phyloP scores from a whole-genome alignment of 805 yeast species.

The Schwanniomyces vanrijiae region DNA sequence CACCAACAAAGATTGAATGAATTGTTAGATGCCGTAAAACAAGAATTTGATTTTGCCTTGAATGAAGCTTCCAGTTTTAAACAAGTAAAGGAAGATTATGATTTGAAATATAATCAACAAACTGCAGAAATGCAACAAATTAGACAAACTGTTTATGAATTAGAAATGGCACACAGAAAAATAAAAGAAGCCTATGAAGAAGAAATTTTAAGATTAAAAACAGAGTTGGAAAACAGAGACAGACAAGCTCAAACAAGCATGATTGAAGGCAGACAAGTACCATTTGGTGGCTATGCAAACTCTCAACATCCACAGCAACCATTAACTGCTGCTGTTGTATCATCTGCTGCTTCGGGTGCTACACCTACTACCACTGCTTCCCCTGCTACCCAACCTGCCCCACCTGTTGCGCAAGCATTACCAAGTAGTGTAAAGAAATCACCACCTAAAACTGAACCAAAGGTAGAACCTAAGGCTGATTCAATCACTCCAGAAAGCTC shows the following conservation, averaged over 20 bases:
- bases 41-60: slow-evolving; percentile 82
- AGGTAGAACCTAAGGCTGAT: slow-evolving; percentile 12
- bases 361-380: slow-evolving; percentile 12
- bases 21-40: slow-evolving; percentile 86
- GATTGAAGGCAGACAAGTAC: slow-evolving; percentile 9
- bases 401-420: slow-evolving; percentile 9
- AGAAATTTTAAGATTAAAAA: slow-evolving; percentile 81
- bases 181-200: slow-evolving; percentile 96
- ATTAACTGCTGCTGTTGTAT: slow-evolving; percentile 19
- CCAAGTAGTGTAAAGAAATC: slow-evolving; percentile 18
- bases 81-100: slow-evolving; percentile 90
- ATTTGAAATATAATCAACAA: slow-evolving; percentile 86
- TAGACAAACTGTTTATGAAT: slow-evolving; percentile 89
- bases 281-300: slow-evolving; percentile 13
- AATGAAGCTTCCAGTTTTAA: slow-evolving; percentile 84
- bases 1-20: slow-evolving; percentile 62
- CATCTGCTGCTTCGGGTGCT: slow-evolving; percentile 12
- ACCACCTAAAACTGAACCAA: slow-evolving; percentile 16
- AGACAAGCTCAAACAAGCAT: slow-evolving; percentile 46
- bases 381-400: slow-evolving; percentile 14
- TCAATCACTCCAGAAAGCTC: slow-evolving; percentile 23
- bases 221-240: slow-evolving; percentile 80
- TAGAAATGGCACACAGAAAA: slow-evolving; percentile 90
- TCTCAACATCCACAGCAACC: slow-evolving; percentile 15
- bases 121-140: slow-evolving; percentile 91